Percentiles rank a stretch among this genome's conserved stretches.
Evolutionary conservation across 2,329 filamentous ascomycete genomes (phyloP).

Genomic region (Nannizziopsis arthrosporioides): DNA sequence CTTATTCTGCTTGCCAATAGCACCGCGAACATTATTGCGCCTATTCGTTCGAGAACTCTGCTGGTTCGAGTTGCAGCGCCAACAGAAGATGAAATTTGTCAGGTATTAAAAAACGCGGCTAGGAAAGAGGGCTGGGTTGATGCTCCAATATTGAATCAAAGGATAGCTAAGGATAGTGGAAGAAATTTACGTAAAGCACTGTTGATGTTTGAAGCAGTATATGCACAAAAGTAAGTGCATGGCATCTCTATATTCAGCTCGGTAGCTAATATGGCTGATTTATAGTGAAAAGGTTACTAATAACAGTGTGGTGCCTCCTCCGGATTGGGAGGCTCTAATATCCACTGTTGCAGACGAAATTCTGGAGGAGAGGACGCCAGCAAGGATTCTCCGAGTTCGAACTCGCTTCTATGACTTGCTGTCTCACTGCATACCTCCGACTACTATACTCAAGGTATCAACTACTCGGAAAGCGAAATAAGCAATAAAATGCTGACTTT

Average conservation of each 20-base stretch:
- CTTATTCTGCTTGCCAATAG: constrained; percentile 89
- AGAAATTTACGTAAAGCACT: constrained; percentile 81
- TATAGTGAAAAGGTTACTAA: constrained; percentile 79
- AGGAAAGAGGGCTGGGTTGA: constrained; percentile 77
- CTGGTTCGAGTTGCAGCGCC: constrained; percentile 86
- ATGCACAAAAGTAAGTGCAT: constrained; percentile 73
- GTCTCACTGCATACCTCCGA: constrained; percentile 92
- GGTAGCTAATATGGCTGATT: background rate
- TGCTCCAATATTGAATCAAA: constrained; percentile 61
- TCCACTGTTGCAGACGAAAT: constrained; percentile 85
- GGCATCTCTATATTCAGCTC: background rate
- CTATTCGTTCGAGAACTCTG: constrained; percentile 82
- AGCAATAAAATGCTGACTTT: background rate
- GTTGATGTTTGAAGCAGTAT: constrained; percentile 93
- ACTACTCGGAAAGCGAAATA: background rate
- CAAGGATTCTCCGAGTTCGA: constrained; percentile 73
- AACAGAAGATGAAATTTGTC: constrained; percentile 70
- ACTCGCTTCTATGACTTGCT: constrained; percentile 94
- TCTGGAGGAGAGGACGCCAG: constrained; percentile 81
- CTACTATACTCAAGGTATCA: constrained; percentile 69
- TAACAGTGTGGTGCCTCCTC: constrained; percentile 77
- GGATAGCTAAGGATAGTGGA: constrained; percentile 82
- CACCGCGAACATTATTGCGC: constrained; percentile 97
- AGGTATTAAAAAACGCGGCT: constrained; percentile 56
- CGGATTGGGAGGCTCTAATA: constrained; percentile 93